Conservation (phyloP, 2,329 filamentous ascomycete species). For the Colletotrichum kahawae region DNA sequence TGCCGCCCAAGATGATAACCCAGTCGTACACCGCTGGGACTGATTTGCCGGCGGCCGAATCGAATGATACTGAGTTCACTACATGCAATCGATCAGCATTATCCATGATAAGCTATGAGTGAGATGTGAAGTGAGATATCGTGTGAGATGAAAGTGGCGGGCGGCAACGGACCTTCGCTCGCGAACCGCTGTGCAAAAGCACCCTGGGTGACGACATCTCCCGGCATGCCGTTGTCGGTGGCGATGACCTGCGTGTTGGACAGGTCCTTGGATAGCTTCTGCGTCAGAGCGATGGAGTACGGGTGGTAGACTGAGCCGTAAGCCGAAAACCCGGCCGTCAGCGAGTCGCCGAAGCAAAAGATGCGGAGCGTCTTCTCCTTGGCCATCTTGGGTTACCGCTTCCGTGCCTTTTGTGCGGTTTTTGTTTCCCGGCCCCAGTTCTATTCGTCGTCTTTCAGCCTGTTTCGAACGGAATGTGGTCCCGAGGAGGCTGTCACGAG, state of each 20-base stretch:
- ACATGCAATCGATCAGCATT: constrained; percentile 2
- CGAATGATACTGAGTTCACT: constrained; percentile 37
- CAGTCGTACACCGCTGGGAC: constrained; percentile 52
- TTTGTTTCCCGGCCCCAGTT: neutral
- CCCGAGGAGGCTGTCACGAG: neutral
- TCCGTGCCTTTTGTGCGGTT: neutral
- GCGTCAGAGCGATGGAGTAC: constrained; percentile 55
- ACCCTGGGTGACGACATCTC: constrained; percentile 50
- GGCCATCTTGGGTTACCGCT: neutral
- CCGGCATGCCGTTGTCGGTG: constrained; percentile 54
- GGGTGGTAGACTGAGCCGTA: constrained; percentile 52
- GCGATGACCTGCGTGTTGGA: constrained; percentile 43
- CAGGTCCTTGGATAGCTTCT: constrained; percentile 51
- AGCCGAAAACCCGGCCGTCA: constrained; percentile 61
- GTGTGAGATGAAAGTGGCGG: neutral
- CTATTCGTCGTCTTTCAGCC: neutral
- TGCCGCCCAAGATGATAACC: constrained; percentile 68
- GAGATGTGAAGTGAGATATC: neutral
- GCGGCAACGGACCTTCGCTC: constrained; percentile 38
- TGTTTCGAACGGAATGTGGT: neutral
- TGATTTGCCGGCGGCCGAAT: constrained; percentile 40
- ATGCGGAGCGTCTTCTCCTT: constrained; percentile 48
- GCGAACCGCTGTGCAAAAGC: constrained; percentile 36
- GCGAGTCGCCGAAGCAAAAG: constrained; percentile 69
- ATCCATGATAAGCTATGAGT: neutral